phyloP scores from a whole-genome alignment of 2,329 filamentous ascomycete species.

The Botrytis deweyae region DNA sequence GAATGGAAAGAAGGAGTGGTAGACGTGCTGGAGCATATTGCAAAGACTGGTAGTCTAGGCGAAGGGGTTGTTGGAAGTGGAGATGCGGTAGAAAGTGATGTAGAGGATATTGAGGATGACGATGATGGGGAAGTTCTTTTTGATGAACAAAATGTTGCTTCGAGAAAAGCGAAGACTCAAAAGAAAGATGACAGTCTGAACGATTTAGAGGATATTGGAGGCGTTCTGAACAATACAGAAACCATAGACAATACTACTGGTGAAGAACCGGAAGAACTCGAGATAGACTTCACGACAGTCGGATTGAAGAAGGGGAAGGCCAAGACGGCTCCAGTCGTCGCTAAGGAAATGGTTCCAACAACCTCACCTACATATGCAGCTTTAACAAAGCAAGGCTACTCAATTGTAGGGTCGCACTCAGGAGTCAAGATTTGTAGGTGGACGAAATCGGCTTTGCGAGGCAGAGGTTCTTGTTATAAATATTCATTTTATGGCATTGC shows the following conservation, averaged over 20 bases:
- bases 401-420: slow-evolving; percentile 91
- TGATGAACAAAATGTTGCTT: slow-evolving; percentile 47
- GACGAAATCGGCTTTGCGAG: slow-evolving; percentile 95
- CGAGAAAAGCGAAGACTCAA: slow-evolving; percentile 42
- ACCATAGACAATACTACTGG: slow-evolving; percentile 31
- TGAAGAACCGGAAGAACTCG: slow-evolving; percentile 51
- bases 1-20: slow-evolving; percentile 79
- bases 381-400: slow-evolving; percentile 94
- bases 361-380: slow-evolving; percentile 84
- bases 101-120: slow-evolving; percentile 63
- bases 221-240: slow-evolving; percentile 54
- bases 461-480: slow-evolving; percentile 95
- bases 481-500: slow-evolving; percentile 96
- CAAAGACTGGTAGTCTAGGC: slow-evolving; percentile 56
- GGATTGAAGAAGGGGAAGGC: slow-evolving; percentile 49
- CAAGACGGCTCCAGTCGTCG: slow-evolving; percentile 43
- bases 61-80: slow-evolving; percentile 76
- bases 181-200: slow-evolving; percentile 58
- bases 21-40: slow-evolving; percentile 67
- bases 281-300: slow-evolving; percentile 84
- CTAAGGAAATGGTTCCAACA: slow-evolving; percentile 93
- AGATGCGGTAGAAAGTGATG: slow-evolving; percentile 80
- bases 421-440: slow-evolving; percentile 98
- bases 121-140: slow-evolving; percentile 51
- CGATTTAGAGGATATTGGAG: slow-evolving; percentile 82